Percentiles rank a stretch among this genome's conserved stretches.
These are phyloP conservation scores for Rhodocollybia butyracea DNA, from an alignment of 768 basidiomycete species.

Conservation along the genomic window DNA sequence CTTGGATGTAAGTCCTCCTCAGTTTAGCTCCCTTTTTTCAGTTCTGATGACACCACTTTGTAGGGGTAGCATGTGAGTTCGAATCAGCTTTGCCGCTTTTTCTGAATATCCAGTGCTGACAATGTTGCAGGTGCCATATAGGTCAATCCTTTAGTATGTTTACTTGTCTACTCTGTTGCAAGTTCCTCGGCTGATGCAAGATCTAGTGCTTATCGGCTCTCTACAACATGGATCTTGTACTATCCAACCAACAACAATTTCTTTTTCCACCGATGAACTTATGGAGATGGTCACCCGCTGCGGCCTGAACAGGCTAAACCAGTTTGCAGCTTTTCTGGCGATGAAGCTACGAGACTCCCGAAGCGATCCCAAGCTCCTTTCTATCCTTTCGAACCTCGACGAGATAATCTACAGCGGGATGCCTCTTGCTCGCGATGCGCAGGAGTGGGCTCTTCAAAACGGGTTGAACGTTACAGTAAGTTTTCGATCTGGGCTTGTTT, in stretches of 20 bases:
- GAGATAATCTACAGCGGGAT: constrained; percentile 53
- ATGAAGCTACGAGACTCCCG: constrained; percentile 45
- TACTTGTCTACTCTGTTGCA: constrained; percentile 11
- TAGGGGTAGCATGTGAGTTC: constrained; percentile 61
- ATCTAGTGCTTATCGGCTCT: constrained; percentile 41
- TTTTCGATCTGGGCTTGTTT: constrained; percentile 5
- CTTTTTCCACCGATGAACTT: constrained; percentile 51
- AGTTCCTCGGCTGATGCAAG: constrained; percentile 12
- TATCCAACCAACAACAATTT: constrained; percentile 53
- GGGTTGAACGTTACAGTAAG: constrained; percentile 44
- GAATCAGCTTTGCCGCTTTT: too few relatives aligned
- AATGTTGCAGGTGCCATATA: too few relatives aligned
- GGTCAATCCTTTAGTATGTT: constrained; percentile 52
- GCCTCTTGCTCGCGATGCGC: constrained; percentile 46
- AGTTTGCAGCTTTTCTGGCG: constrained; percentile 53
- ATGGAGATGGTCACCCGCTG: constrained; percentile 50
- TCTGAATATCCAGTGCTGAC: too few relatives aligned
- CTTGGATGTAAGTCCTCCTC: constrained; percentile 53
- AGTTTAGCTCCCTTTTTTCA: not conserved
- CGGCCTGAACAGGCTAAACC: constrained; percentile 51
- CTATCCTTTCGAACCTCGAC: constrained; percentile 39
- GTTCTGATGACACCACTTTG: not conserved
- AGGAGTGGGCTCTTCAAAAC: constrained; percentile 46
- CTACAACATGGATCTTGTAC: constrained; percentile 56
- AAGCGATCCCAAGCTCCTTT: constrained; percentile 42